A percentile compares a stretch with the other conserved stretches of the same genome.
These are phyloP conservation scores for Croton laevigatus DNA, from an alignment of 441 rosid species.

Conservation along the genomic window DNA sequence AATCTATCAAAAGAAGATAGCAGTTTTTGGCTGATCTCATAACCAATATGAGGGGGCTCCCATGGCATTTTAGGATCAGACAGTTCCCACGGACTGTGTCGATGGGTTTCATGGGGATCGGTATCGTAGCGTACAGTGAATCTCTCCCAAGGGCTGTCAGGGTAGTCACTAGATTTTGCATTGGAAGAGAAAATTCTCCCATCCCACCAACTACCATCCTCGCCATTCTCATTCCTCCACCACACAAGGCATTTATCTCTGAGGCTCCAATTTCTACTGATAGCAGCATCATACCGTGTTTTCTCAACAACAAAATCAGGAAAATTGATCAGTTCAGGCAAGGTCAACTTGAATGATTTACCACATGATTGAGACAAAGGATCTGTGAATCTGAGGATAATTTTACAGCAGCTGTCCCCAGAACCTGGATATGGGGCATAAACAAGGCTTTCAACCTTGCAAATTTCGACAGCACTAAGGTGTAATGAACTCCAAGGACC, in stretches of 20 bases:
- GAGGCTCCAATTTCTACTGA: constrained; percentile 69
- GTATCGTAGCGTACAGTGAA: constrained; percentile 61
- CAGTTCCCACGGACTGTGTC: constrained; percentile 98
- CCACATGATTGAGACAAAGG: constrained; percentile 49
- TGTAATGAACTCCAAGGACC: constrained; percentile 64
- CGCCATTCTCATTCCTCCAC: constrained; percentile 91
- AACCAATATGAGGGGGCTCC: constrained; percentile 74
- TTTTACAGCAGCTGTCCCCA: constrained; percentile 98
- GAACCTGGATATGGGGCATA: constrained; percentile 79
- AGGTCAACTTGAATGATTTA: constrained; percentile 57
- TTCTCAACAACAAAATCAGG: constrained; percentile 95
- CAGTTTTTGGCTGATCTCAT: constrained; percentile 43
- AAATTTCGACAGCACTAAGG: constrained; percentile 72
- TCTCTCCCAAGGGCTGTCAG: constrained; percentile 98
- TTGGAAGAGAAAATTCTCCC: constrained; percentile 68
- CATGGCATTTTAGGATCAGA: constrained; percentile 67
- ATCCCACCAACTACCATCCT: constrained; percentile 96
- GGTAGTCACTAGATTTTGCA: constrained; percentile 67
- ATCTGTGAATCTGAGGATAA: constrained; percentile 68
- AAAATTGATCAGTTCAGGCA: constrained; percentile 75
- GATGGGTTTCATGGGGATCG: constrained; percentile 57
- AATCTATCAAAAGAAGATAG: constrained; percentile 51
- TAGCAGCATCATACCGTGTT: constrained; percentile 80
- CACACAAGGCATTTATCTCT: constrained; percentile 89
- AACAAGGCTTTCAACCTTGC: constrained; percentile 70